These are phyloP conservation scores for Macrophomina pseudophaseolina DNA, from an alignment of 2,329 filamentous ascomycete species.

Conservation along the genomic window DNA sequence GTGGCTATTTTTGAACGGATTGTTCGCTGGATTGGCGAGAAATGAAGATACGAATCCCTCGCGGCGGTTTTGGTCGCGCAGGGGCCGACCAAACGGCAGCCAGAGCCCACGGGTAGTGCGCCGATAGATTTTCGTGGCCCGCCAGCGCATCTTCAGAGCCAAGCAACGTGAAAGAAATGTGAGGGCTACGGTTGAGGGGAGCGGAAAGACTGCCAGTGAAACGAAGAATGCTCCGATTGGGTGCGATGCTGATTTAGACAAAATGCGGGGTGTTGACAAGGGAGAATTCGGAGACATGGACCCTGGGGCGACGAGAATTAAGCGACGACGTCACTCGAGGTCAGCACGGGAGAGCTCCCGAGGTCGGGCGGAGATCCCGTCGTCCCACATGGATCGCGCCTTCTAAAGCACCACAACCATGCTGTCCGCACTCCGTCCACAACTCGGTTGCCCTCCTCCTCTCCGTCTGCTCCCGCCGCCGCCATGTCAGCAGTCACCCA, in stretches of 20 bases:
- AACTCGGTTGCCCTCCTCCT: not conserved
- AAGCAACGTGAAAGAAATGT: too few species aligned
- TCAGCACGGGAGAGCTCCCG: not conserved
- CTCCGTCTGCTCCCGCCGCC: not conserved
- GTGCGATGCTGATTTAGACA: not conserved
- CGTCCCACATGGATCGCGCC: not conserved
- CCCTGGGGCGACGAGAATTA: constrained; percentile 2
- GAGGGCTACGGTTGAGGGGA: not conserved
- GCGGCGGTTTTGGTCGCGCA: not conserved
- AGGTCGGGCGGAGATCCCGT: constrained; percentile 28
- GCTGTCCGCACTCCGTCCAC: not conserved
- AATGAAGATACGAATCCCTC: not conserved
- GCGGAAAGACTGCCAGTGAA: not conserved
- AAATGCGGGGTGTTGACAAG: constrained; percentile 3
- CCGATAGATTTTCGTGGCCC: not conserved
- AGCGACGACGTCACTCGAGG: constrained; percentile 27
- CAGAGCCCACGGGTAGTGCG: not conserved
- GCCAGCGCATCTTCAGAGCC: not conserved
- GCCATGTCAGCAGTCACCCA: constrained; percentile 34
- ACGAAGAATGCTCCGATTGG: not conserved
- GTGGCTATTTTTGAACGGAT: constrained; percentile 19
- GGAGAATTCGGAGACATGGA: constrained; percentile 26
- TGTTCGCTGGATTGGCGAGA: constrained; percentile 15
- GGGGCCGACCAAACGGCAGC: not conserved
- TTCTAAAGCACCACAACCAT: not conserved